Conservation (phyloP, 371 early-diverging fungal species). For the Gilbertella persicaria region DNA sequence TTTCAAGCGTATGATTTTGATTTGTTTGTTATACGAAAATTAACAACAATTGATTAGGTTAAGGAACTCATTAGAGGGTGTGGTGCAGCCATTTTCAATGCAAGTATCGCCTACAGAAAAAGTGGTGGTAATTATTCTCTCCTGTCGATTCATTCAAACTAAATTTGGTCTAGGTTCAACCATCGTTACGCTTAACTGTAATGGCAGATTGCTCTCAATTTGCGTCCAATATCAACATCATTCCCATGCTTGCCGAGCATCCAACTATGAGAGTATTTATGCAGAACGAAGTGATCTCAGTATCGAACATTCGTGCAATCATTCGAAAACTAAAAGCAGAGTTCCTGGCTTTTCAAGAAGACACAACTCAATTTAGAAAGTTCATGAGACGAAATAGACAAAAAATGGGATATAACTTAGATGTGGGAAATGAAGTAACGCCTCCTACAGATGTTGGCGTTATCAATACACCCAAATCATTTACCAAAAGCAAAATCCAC, state of each 20-base stretch:
- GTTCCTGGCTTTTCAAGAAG: constrained; percentile 64
- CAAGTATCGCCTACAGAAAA: constrained; percentile 35
- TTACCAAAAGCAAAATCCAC: not conserved
- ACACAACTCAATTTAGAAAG: constrained; percentile 58
- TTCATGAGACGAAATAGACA: constrained; percentile 39
- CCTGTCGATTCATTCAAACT: no score
- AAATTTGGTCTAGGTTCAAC: constrained; percentile 41
- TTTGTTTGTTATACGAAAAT: constrained; percentile 8
- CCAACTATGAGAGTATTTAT: constrained; percentile 72
- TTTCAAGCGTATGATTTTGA: constrained; percentile 51
- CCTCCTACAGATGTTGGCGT: constrained; percentile 16
- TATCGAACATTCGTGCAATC: constrained; percentile 52
- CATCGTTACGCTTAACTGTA: constrained; percentile 68
- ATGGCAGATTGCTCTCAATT: constrained; percentile 77
- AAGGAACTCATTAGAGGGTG: constrained; percentile 39
- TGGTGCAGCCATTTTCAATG: constrained; percentile 52
- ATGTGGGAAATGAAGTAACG: constrained; percentile 45
- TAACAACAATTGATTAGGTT: constrained; percentile 23
- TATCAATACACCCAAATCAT: constrained; percentile 23
- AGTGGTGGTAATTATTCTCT: constrained; percentile 40
- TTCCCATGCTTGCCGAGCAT: constrained; percentile 57
- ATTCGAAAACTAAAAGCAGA: constrained; percentile 56
- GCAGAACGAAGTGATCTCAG: constrained; percentile 63
- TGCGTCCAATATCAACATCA: constrained; percentile 63
- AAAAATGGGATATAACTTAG: constrained; percentile 51